These are phyloP conservation scores for Fraxinus floribunda DNA, from an alignment of 305 asterid genomes.

Conservation along the genomic window DNA sequence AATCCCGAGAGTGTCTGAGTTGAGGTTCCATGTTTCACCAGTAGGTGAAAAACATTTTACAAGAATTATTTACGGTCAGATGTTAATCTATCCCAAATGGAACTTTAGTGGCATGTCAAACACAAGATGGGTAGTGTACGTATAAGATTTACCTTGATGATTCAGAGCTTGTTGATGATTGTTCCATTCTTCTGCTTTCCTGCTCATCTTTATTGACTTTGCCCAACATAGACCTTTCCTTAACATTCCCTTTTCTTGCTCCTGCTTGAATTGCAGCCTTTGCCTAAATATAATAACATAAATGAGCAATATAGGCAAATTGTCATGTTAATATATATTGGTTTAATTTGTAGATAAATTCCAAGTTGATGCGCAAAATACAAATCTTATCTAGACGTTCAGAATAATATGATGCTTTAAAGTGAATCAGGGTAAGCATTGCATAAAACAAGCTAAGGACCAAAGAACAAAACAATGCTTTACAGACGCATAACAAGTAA, in stretches of 20 bases:
- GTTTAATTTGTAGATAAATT: not conserved
- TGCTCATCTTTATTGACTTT: slow-evolving; percentile 60
- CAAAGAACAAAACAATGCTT: not conserved
- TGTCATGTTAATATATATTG: not conserved
- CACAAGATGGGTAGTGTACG: not conserved
- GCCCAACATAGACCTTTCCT: slow-evolving; percentile 60
- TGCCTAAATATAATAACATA: slow-evolving; percentile 53
- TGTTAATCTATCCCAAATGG: not conserved
- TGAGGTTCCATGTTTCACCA: slow-evolving; percentile 21
- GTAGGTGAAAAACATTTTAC: slow-evolving; percentile 15
- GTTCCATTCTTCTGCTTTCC: slow-evolving; percentile 53
- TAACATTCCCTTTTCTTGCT: slow-evolving; percentile 57
- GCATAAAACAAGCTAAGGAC: not conserved
- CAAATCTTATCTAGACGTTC: not conserved
- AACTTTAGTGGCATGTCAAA: slow-evolving; percentile 1
- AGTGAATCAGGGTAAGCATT: not conserved
- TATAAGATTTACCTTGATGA: slow-evolving; percentile 50
- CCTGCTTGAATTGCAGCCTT: slow-evolving; percentile 85
- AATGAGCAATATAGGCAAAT: slow-evolving; percentile 18
- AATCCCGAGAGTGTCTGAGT: slow-evolving; percentile 65
- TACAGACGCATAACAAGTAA: not conserved
- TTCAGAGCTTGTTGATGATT: slow-evolving; percentile 51
- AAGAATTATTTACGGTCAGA: slow-evolving; percentile 12
- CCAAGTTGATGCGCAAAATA: not conserved
- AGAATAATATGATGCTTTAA: not conserved